Percentiles rank a stretch among this genome's conserved stretches.
Evolutionary conservation across 305 asterid genomes (phyloP).

Genomic region (Nicotiana rustica): DNA sequence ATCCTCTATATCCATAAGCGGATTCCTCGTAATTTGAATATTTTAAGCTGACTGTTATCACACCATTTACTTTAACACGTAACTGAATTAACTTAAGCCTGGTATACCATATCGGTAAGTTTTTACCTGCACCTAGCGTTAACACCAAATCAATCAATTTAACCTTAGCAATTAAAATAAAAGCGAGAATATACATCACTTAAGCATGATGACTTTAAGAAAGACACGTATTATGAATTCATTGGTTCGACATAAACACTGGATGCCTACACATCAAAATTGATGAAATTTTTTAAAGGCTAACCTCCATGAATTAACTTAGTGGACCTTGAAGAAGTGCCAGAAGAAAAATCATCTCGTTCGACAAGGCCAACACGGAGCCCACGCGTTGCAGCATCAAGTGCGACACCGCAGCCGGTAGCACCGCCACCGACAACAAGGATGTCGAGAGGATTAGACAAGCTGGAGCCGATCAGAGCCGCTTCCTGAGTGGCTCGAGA

Average conservation of each 20-base stretch:
- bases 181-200: too few relatives aligned
- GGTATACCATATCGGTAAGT: not conserved
- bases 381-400: slow-evolving; percentile 91
- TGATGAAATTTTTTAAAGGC: slow-evolving; percentile 31
- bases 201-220: too few relatives aligned
- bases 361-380: slow-evolving; percentile 95
- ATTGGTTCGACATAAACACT: too few relatives aligned
- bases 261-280: not conserved
- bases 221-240: too few relatives aligned
- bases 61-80: not conserved
- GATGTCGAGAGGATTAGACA: slow-evolving; percentile 77
- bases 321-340: slow-evolving; percentile 95
- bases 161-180: too few relatives aligned
- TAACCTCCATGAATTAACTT: slow-evolving; percentile 97
- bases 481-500: slow-evolving; percentile 77
- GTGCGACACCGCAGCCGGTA: slow-evolving; percentile 92
- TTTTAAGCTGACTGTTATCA: too few relatives aligned
- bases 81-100: not conserved
- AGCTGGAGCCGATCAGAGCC: slow-evolving; percentile 64
- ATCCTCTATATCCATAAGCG: slow-evolving; percentile 1
- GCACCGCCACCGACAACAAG: slow-evolving; percentile 96
- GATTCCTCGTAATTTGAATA: not conserved
- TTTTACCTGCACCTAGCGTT: too few relatives aligned
- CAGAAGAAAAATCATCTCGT: slow-evolving; percentile 93
- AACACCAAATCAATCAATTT: too few relatives aligned